Evolutionary conservation across 2,329 filamentous ascomycete genomes (phyloP), one percentile per base, ranked within the genome.

Genomic region (Trichoderma hamatum): DNA sequence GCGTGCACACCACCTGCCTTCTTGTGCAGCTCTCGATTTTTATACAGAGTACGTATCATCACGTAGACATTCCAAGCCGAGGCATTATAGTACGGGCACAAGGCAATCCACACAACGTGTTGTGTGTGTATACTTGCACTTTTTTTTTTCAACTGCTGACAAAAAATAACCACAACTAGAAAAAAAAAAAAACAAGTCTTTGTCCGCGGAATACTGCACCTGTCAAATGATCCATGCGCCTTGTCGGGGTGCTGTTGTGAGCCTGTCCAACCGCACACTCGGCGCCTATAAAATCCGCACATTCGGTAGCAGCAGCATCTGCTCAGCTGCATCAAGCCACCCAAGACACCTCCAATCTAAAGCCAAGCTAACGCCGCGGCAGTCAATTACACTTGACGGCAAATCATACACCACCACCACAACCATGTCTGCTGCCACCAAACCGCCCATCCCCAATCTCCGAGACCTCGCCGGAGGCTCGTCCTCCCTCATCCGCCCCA

Each of bases 401-500:
- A 43, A 43, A 43, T n/a, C 39, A 43, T 43, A 43, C 39, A 43
- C 19, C 39, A 43, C 32, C 9, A 5, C 24, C 16, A 14, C 21
- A 14, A 7, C 24, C 56, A 65, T 64, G 60, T 60, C 46, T 49
- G 46, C 67, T 14, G 16, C 36, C 36, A 6, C 36, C 13, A 61
- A 69, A 21, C 67, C 59, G n/a, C 67, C 67, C 49, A 65, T 92
- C 43, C 83, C 82, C 71, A 93, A 93, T 79, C 89, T 93, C 76
- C 85, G 91, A 67, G 89, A 92, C 75, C 80, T 90, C 30, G 77
- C 75, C 80, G 77, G 64, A 76, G 92, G 70, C 84, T 85, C 30
- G 80, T 80, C 26, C 36, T 74, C 89, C 34, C 80, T 91, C 69
- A 77, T 92, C 70, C 85, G 85, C 32, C 80, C 81, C 24, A 82